A percentile compares a stretch with the other conserved stretches of the same genome.
Conservation (phyloP, 1,139 yeast genomes). For the Arxiozyma telluris region DNA sequence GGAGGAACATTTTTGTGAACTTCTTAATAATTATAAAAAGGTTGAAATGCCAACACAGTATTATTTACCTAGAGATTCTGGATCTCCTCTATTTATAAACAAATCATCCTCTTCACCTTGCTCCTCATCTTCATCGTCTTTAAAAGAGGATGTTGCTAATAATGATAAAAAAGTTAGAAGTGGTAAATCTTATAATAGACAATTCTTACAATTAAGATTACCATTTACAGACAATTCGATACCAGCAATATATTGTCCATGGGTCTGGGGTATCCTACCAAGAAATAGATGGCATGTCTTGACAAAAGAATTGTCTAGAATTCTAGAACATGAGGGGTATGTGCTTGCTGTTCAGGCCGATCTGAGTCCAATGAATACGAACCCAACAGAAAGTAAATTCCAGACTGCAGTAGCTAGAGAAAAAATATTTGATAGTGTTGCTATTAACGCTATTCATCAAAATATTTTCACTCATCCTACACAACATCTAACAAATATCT, state of each 20-base stretch:
- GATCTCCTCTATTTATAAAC: not conserved
- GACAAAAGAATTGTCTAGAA: constrained; percentile 23
- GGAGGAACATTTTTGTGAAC: constrained; percentile 15
- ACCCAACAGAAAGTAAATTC: constrained; percentile 8
- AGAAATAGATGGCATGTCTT: constrained; percentile 24
- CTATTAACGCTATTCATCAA: constrained; percentile 22
- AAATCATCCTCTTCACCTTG: not conserved
- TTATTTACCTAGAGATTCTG: constrained; percentile 8
- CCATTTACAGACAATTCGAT: constrained; percentile 23
- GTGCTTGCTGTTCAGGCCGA: constrained; percentile 21
- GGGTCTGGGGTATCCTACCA: constrained; percentile 23
- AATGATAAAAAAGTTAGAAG: constrained; percentile 5
- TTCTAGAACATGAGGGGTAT: constrained; percentile 26
- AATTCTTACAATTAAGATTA: constrained; percentile 17
- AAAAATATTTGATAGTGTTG: constrained; percentile 18
- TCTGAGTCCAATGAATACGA: constrained; percentile 19
- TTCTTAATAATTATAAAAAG: constrained; percentile 16
- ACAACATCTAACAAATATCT: constrained; percentile 18
- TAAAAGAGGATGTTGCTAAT: not conserved
- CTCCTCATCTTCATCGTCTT: not conserved
- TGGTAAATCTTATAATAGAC: constrained; percentile 14
- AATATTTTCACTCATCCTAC: constrained; percentile 26
- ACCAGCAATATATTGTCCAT: constrained; percentile 25
- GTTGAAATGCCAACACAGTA: constrained; percentile 16
- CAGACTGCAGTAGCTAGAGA: constrained; percentile 20